A percentile compares a stretch with the other conserved stretches of the same genome.
phyloP scores from a whole-genome alignment of 23 red algal species.

The Pyropia haitanensis region DNA sequence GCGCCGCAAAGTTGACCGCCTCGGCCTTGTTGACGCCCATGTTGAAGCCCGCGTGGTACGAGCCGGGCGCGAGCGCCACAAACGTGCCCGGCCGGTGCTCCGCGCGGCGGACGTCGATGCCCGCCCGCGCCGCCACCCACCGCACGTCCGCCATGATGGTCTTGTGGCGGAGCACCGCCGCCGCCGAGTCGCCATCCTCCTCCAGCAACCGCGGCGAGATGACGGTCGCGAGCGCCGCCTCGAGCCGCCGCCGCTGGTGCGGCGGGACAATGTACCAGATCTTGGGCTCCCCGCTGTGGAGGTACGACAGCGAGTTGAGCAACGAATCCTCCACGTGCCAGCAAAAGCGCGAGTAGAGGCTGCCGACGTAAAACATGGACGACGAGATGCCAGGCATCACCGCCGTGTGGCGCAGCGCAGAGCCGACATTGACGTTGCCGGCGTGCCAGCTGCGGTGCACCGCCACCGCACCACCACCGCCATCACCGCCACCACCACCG shows the following conservation, averaged over 20 bases:
- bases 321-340: slow-evolving; percentile 92
- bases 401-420: slow-evolving; percentile 32
- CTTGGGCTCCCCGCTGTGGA: slow-evolving; percentile 60
- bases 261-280: slow-evolving; percentile 74
- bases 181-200: slow-evolving; percentile 10
- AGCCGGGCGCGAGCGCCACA: slow-evolving; percentile 64
- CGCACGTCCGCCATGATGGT: slow-evolving; percentile 64
- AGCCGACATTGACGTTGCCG: slow-evolving; percentile 33
- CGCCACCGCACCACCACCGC: too few relatives aligned
- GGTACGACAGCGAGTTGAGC: slow-evolving; percentile 72
- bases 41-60: slow-evolving; percentile 93
- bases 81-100: slow-evolving; percentile 66
- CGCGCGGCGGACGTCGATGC: slow-evolving; percentile 49
- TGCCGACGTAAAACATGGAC: slow-evolving; percentile 81
- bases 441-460: slow-evolving; percentile 11
- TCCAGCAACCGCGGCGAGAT: slow-evolving; percentile 18
- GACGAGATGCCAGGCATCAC: slow-evolving; percentile 66
- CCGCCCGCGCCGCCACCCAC: slow-evolving; percentile 6
- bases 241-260: slow-evolving; percentile 14
- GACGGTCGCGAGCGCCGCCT: slow-evolving; percentile 21
- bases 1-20: slow-evolving; percentile 82
- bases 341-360: slow-evolving; percentile 73
- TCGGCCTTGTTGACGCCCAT: slow-evolving; percentile 80
- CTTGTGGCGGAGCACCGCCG: slow-evolving; percentile 46
- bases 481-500: too few relatives aligned